Conservation (phyloP, 2,329 filamentous ascomycete species). For the Kalmusia sp. region DNA sequence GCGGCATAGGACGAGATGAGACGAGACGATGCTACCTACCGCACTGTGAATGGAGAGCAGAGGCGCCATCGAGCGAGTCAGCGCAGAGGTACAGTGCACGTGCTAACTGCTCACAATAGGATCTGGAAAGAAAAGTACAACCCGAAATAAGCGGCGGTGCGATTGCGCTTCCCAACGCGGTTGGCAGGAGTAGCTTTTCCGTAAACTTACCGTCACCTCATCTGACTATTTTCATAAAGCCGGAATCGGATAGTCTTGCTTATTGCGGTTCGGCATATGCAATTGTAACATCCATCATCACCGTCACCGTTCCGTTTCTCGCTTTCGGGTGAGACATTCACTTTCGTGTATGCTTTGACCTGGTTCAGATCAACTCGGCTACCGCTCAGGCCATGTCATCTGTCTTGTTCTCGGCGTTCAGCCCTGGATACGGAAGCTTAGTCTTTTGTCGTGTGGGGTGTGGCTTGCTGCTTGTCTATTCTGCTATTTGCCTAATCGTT, state of each 20-base stretch:
- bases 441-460: not conserved
- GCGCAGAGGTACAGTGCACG: conserved; percentile 22
- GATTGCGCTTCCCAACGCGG: not conserved
- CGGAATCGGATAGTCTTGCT: not conserved
- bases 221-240: too few species aligned
- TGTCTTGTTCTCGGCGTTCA: not conserved
- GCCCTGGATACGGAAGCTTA: not conserved
- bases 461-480: not conserved
- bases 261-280: not conserved
- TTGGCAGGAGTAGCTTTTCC: not conserved
- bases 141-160: conserved; percentile 50
- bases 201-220: too few species aligned
- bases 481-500: not conserved
- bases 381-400: not conserved
- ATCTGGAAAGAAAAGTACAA: conserved; percentile 99
- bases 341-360: too few species aligned
- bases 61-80: conserved; percentile 6
- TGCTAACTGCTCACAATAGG: conserved; percentile 61
- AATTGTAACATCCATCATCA: too few species aligned
- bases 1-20: not conserved
- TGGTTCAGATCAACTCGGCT: not conserved
- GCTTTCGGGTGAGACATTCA: not conserved
- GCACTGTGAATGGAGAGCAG: too few species aligned
- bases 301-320: too few species aligned
- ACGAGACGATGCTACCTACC: not conserved